Evolutionary conservation across 1,139 yeast genomes (phyloP).

Genomic region (Kodamaea arcana): DNA sequence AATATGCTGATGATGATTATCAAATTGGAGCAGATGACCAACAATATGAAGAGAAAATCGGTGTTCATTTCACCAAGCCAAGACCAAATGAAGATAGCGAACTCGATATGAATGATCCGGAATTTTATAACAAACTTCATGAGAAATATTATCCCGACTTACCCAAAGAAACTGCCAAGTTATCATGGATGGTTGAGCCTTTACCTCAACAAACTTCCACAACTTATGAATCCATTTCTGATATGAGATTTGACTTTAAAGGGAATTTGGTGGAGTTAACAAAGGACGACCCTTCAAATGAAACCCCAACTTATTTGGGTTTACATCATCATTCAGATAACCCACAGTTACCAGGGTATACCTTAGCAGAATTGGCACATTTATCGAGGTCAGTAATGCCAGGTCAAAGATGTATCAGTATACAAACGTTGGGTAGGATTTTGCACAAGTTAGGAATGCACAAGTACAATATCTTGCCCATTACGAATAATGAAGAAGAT

Average conservation of each 20-base stretch:
- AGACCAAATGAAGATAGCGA: conserved; percentile 23
- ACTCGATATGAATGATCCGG: conserved; percentile 67
- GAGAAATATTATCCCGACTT: conserved; percentile 85
- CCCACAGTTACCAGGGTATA: conserved; percentile 91
- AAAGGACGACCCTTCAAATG: conserved; percentile 23
- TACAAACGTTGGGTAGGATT: conserved; percentile 82
- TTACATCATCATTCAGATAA: conserved; percentile 89
- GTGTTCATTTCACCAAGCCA: conserved; percentile 67
- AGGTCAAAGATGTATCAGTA: conserved; percentile 82
- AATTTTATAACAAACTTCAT: conserved; percentile 73
- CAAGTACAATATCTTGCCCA: conserved; percentile 50
- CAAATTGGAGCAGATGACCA: conserved; percentile 36
- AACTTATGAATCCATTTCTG: conserved; percentile 58
- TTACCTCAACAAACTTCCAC: conserved; percentile 41
- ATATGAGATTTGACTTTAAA: conserved; percentile 81
- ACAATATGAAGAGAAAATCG: conserved; percentile 24
- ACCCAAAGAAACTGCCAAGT: conserved; percentile 73
- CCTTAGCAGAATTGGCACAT: conserved; percentile 76
- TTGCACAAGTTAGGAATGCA: conserved; percentile 74
- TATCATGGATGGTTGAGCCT: conserved; percentile 87
- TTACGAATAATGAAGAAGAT: conserved; percentile 29
- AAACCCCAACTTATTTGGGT: conserved; percentile 60
- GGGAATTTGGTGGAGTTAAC: conserved; percentile 63
- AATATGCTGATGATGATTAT: conserved; percentile 41
- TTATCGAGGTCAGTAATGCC: conserved; percentile 75